phyloP scores from a whole-genome alignment of 108 stramenopile species.

The Nitzschia palea region DNA sequence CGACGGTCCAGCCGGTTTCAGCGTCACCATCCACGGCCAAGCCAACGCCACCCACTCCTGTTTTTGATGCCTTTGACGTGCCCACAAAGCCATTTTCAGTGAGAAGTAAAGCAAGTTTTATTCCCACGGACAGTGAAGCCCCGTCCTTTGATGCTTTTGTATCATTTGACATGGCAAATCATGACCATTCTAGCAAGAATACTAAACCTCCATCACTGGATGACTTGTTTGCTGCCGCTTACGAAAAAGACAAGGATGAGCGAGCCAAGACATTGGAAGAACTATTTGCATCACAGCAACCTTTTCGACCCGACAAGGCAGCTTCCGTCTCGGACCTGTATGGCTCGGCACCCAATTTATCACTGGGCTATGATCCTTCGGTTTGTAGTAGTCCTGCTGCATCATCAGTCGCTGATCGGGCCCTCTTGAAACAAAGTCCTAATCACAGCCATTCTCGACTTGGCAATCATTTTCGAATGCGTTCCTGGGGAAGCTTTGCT shows the following conservation, averaged over 20 bases:
- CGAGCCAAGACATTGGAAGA: background rate
- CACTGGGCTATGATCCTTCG: background rate
- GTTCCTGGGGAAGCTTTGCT: background rate
- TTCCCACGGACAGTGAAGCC: background rate
- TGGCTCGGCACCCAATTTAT: background rate
- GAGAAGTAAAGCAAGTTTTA: background rate
- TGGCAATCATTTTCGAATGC: background rate
- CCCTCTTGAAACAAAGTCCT: background rate
- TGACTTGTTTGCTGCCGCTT: background rate
- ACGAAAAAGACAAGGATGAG: background rate
- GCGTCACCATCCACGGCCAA: too few relatives aligned
- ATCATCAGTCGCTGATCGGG: background rate
- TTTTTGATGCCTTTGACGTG: too few relatives aligned
- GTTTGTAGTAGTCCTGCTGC: conserved; percentile 1
- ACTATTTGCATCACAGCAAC: background rate
- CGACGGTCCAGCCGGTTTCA: too few relatives aligned
- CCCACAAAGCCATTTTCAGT: too few relatives aligned
- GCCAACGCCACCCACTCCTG: too few relatives aligned
- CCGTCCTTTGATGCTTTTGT: background rate
- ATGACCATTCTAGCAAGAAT: background rate
- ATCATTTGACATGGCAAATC: background rate
- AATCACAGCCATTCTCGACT: background rate
- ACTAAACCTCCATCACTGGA: background rate
- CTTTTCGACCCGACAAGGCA: background rate
- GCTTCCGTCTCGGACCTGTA: background rate